Base-by-base conservation (phyloP, 139 green algal genomes). In the Haematococcus sp. region DNA sequence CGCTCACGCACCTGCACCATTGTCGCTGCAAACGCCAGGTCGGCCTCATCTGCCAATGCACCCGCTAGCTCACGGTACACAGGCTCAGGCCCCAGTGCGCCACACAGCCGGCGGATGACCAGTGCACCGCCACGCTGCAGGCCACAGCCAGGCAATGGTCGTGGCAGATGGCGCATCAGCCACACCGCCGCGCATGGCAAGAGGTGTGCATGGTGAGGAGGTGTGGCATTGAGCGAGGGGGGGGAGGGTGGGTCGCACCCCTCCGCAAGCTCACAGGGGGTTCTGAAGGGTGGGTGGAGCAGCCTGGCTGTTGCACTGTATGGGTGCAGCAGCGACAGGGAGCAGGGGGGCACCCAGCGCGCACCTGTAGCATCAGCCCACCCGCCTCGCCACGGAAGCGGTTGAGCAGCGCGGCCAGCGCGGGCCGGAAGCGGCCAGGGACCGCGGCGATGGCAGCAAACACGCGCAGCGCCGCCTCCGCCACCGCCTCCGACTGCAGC, bases 1-100 rank as follows among this genome's bases (percentile, higher is more conserved):
- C 22, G 33, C 20, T 1, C 19, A 40, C 74, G 0, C 60, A 88
- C 83, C 83, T 90, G 83, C 63, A 92, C 87, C 64, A 98, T 88
- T 17, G 81, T 88, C 13, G 81, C 83, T 0, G 88, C 91, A 81
- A 98, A 98, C 1, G 63, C 67, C 23, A 91, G 75, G 88, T 98
- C 93, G 9, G 63, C 17, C 77, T 97, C 89, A 15, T 69, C 76
- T 44, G 90, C 70, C 70, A 97, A 87, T 51, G 90, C 87, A 34
- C 58, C 61, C 1, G 87, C 80, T 31, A 96, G 79, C 75, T 92
- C 87, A 2, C 69, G 54, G 40, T 91, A 88, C 59, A 94, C 88
- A 7, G 76, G 69, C 64, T 76, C 78, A 20, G 78, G 71, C 1
- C 89, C 90, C 78, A 93, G 83, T 58, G 78, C 69, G 27, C 67